These are phyloP conservation scores for Zymoseptoria crescenta DNA, from an alignment of 2,329 filamentous ascomycete species.

Conservation along the genomic window DNA sequence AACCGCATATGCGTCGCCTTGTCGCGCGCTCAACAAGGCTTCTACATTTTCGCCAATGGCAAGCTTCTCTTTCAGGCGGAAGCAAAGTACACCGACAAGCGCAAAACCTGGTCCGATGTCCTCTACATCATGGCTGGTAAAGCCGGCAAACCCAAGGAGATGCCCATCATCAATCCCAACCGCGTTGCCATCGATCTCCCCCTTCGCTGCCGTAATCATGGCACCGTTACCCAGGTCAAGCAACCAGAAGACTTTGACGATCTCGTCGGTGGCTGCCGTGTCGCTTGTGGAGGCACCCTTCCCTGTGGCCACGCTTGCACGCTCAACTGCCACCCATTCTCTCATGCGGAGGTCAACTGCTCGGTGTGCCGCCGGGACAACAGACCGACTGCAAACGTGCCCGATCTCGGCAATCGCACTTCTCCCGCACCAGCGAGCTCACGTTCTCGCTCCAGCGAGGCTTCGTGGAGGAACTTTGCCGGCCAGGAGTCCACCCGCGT, in stretches of 20 bases:
- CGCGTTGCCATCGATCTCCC: slow-evolving; percentile 21
- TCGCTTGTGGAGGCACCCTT: slow-evolving; percentile 38
- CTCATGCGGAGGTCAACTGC: slow-evolving; percentile 26
- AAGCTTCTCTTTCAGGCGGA: slow-evolving; percentile 35
- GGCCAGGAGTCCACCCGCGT: slow-evolving; percentile 10
- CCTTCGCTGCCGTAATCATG: slow-evolving; percentile 24
- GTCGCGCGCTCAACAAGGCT: slow-evolving; percentile 65
- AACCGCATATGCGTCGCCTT: slow-evolving; percentile 57
- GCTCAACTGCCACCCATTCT: slow-evolving; percentile 45
- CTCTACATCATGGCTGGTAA: slow-evolving; percentile 23
- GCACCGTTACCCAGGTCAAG: slow-evolving; percentile 16
- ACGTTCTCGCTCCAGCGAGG: background rate
- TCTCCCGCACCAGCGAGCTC: background rate
- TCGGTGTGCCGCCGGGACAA: slow-evolving; percentile 1
- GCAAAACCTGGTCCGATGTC: slow-evolving; percentile 23
- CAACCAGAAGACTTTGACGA: slow-evolving; percentile 48
- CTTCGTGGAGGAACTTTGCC: slow-evolving; percentile 15
- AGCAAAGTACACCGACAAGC: slow-evolving; percentile 6
- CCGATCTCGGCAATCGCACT: background rate
- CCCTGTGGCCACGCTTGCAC: slow-evolving; percentile 48
- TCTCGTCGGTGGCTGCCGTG: slow-evolving; percentile 47
- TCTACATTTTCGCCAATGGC: slow-evolving; percentile 79
- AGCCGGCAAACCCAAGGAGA: slow-evolving; percentile 7
- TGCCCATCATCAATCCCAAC: slow-evolving; percentile 10
- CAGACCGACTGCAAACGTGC: background rate